These are phyloP conservation scores for Mycocentrospora acerina DNA, from an alignment of 2,329 filamentous ascomycete genomes.

Conservation along the genomic window DNA sequence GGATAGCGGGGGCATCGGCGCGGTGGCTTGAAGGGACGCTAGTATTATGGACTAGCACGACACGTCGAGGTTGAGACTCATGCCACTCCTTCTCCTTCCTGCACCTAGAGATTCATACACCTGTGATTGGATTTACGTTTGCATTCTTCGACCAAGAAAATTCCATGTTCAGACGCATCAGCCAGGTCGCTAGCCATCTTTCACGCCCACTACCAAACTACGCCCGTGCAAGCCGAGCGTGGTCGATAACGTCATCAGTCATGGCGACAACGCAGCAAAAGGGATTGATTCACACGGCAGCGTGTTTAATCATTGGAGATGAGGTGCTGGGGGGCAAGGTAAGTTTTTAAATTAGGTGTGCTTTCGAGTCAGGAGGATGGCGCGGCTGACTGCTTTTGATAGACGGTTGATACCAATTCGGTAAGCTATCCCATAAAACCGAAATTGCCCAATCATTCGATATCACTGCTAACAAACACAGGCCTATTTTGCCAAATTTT, in stretches of 20 bases:
- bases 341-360: slow-evolving; percentile 21
- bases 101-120: too few species aligned
- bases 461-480: slow-evolving; percentile 7
- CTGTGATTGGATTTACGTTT: too few species aligned
- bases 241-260: slow-evolving; percentile 42
- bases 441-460: not conserved
- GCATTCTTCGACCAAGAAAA: too few species aligned
- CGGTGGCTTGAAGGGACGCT: slow-evolving; percentile 15
- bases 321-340: slow-evolving; percentile 95
- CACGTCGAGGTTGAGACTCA: too few species aligned
- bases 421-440: slow-evolving; percentile 17
- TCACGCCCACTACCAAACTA: slow-evolving; percentile 62
- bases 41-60: slow-evolving; percentile 7
- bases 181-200: slow-evolving; percentile 72
- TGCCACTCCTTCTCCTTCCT: slow-evolving; percentile 6
- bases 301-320: slow-evolving; percentile 94
- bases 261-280: slow-evolving; percentile 58
- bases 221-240: slow-evolving; percentile 44
- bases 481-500: slow-evolving; percentile 65
- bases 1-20: slow-evolving; percentile 13
- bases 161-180: slow-evolving; percentile 74
- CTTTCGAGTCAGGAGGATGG: too few species aligned
- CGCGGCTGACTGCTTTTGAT: slow-evolving; percentile 21
- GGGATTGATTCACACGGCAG: slow-evolving; percentile 81
- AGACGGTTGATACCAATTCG: slow-evolving; percentile 69